Conservation (phyloP, 192 early-diverging fungal species). For the Backusella tuberculispora region DNA sequence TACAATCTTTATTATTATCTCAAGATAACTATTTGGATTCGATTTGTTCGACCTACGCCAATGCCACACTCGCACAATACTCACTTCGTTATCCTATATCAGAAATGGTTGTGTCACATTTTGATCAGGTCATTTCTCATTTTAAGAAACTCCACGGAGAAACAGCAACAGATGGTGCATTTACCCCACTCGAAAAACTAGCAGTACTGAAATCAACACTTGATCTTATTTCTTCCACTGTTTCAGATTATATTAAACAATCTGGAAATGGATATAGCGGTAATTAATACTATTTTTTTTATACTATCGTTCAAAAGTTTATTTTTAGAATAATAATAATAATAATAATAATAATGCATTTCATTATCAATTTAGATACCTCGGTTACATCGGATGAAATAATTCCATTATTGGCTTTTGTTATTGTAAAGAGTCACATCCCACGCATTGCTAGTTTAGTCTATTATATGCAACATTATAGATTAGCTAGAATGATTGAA, state of each 20-base stretch:
- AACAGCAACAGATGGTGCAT: constrained; percentile 22
- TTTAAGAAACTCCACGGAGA: constrained; percentile 27
- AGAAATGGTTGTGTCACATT: constrained; percentile 42
- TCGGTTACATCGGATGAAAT: constrained; percentile 61
- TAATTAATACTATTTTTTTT: not conserved
- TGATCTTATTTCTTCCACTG: constrained; percentile 48
- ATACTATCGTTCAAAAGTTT: too few relatives aligned
- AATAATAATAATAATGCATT: not conserved
- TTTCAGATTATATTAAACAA: constrained; percentile 45
- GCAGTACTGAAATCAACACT: constrained; percentile 48
- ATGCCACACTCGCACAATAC: constrained; percentile 41
- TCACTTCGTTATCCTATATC: constrained; percentile 41
- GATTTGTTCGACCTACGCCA: constrained; percentile 43
- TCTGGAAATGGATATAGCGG: constrained; percentile 9
- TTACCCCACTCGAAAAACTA: constrained; percentile 57
- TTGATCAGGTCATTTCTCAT: constrained; percentile 39
- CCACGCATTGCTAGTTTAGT: constrained; percentile 48
- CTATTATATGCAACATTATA: constrained; percentile 56
- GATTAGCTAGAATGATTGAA: constrained; percentile 48
- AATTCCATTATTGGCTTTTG: constrained; percentile 57
- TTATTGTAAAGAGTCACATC: constrained; percentile 50
- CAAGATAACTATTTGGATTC: constrained; percentile 48
- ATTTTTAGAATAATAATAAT: not conserved
- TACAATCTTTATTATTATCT: constrained; percentile 44
- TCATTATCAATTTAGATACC: constrained; percentile 9